phyloP scores from a whole-genome alignment of 352 stramenopile genomes.

The Peronospora destructor region DNA sequence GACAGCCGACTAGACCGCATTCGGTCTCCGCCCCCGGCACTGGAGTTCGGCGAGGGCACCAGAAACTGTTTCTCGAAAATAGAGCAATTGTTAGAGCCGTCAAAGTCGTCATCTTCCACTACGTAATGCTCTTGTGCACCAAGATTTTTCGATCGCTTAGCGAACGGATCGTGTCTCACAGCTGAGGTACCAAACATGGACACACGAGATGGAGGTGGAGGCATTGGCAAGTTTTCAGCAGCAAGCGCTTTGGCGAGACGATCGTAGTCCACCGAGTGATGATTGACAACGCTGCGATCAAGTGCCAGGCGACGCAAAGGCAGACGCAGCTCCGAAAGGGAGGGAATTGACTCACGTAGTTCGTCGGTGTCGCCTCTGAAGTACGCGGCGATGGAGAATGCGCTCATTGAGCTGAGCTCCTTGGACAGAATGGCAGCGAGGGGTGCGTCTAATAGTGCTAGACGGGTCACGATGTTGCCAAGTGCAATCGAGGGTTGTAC shows the following conservation, averaged over 20 bases:
- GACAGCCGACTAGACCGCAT: constrained; percentile 8
- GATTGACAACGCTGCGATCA: constrained; percentile 52
- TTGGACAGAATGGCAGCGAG: constrained; percentile 34
- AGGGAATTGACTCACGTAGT: constrained; percentile 34
- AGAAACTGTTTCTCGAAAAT: constrained; percentile 29
- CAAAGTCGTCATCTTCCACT: constrained; percentile 36
- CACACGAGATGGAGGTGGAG: constrained; percentile 46
- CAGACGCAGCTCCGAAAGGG: constrained; percentile 39
- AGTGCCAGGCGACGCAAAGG: constrained; percentile 32
- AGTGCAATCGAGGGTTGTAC: constrained; percentile 62
- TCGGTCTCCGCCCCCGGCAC: constrained; percentile 5
- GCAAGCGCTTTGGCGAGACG: constrained; percentile 31
- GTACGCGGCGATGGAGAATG: constrained; percentile 43
- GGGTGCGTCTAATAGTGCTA: constrained; percentile 41
- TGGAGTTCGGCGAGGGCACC: constrained; percentile 20
- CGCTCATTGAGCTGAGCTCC: constrained; percentile 34
- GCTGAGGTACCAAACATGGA: constrained; percentile 58
- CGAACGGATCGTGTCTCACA: constrained; percentile 50
- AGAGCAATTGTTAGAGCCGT: constrained; percentile 17
- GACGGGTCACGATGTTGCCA: constrained; percentile 53
- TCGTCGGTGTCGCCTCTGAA: constrained; percentile 31
- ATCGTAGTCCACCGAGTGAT: constrained; percentile 56
- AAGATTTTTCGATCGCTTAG: constrained; percentile 29
- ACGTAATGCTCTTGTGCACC: constrained; percentile 59
- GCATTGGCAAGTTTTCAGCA: constrained; percentile 38